These are phyloP conservation scores for Diaporthe ampelina DNA, from an alignment of 2,329 filamentous ascomycete genomes.

Conservation along the genomic window DNA sequence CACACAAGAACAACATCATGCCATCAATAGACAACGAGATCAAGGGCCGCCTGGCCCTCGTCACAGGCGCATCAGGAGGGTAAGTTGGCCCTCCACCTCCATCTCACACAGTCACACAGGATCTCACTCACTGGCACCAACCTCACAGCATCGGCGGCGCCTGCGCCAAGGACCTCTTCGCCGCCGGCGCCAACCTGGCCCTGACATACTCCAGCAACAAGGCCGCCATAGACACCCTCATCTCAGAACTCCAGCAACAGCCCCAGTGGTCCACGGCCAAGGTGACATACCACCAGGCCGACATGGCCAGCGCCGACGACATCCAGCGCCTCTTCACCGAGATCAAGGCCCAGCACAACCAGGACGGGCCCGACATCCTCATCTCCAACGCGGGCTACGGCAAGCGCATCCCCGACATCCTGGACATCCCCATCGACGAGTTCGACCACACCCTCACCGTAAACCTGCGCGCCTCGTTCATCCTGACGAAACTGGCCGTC, in stretches of 20 bases:
- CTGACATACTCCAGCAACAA: slow-evolving; percentile 70
- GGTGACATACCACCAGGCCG: slow-evolving; percentile 69
- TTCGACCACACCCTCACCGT: slow-evolving; percentile 74
- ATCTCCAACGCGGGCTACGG: slow-evolving; percentile 77
- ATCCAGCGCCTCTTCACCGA: slow-evolving; percentile 68
- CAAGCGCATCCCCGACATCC: slow-evolving; percentile 68
- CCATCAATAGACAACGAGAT: slow-evolving; percentile 58
- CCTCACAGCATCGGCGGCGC: slow-evolving; percentile 69
- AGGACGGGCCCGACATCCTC: slow-evolving; percentile 70
- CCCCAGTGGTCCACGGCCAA: slow-evolving; percentile 50
- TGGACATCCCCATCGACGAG: slow-evolving; percentile 73
- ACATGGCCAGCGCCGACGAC: slow-evolving; percentile 67
- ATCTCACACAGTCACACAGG: too few relatives aligned
- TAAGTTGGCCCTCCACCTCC: slow-evolving; percentile 48
- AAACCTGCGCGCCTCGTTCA: slow-evolving; percentile 73
- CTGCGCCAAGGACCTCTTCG: slow-evolving; percentile 68
- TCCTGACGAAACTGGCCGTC: slow-evolving; percentile 71
- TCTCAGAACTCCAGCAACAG: slow-evolving; percentile 55
- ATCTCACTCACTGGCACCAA: slow-evolving; percentile 30
- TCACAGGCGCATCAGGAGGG: slow-evolving; percentile 74
- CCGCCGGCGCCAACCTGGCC: slow-evolving; percentile 66
- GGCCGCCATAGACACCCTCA: slow-evolving; percentile 59
- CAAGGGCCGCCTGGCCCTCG: slow-evolving; percentile 66
- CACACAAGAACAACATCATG: slow-evolving; percentile 32
- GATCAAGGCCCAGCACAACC: slow-evolving; percentile 65